These are phyloP conservation scores for Helichrysum umbraculigerum DNA, from an alignment of 129 eudicot species.

Conservation along the genomic window DNA sequence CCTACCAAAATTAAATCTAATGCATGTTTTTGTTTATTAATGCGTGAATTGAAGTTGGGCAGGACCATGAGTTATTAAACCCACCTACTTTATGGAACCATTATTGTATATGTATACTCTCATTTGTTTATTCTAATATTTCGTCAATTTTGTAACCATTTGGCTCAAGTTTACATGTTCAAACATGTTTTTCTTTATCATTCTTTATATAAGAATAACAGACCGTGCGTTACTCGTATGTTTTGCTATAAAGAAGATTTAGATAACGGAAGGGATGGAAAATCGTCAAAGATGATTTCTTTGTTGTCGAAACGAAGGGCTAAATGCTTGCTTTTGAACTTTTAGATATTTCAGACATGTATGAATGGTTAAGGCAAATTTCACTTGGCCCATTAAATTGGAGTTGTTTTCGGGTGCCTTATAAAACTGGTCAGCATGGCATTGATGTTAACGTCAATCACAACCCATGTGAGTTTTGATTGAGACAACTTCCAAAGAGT, in stretches of 20 bases:
- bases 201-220: not conserved
- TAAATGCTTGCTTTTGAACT: not conserved
- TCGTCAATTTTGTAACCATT: slow-evolving; percentile 5
- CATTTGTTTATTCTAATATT: slow-evolving; percentile 1
- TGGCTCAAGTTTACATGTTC: slow-evolving; percentile 2
- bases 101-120: slow-evolving; percentile 8
- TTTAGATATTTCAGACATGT: not conserved
- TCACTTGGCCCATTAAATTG: not conserved
- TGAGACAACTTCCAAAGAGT: slow-evolving; percentile 1
- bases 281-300: not conserved
- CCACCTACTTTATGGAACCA: slow-evolving; percentile 35
- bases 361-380: not conserved
- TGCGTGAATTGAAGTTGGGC: slow-evolving; percentile 21
- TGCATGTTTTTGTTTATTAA: not conserved
- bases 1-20: not conserved
- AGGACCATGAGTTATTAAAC: slow-evolving; percentile 33
- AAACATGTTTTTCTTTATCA: not conserved
- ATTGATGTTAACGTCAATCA: slow-evolving; percentile 25
- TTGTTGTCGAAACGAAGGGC: not conserved
- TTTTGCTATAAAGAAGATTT: not conserved
- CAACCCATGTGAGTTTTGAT: slow-evolving; percentile 26
- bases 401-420: slow-evolving; percentile 8
- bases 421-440: slow-evolving; percentile 3
- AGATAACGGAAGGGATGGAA: not conserved
- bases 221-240: not conserved